Conservation (phyloP, 192 early-diverging fungal species). For the Mortierella antarctica region DNA sequence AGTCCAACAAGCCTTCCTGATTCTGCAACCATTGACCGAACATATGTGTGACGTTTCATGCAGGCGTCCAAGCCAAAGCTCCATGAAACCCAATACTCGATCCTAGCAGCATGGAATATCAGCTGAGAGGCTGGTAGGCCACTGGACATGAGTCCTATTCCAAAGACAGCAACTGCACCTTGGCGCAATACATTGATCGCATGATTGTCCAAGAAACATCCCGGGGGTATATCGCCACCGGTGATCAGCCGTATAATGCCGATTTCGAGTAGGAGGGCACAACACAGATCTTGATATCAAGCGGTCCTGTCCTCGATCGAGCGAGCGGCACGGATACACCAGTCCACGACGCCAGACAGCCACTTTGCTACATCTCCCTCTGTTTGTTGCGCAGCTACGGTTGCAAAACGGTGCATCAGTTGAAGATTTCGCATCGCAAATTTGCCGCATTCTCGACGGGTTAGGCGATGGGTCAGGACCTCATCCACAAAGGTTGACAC, state of each 20-base stretch:
- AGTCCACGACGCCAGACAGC: neutral
- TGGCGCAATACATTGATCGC: constrained; percentile 3
- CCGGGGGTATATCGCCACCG: neutral
- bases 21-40: neutral
- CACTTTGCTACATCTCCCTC: neutral
- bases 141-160: constrained; percentile 4
- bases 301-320: neutral
- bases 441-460: constrained; percentile 3
- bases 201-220: neutral
- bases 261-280: neutral
- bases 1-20: constrained; percentile 1
- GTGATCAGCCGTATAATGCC: neutral
- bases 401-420: constrained; percentile 1
- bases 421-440: constrained; percentile 3
- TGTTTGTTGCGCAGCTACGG: neutral
- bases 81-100: neutral
- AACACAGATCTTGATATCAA: constrained; percentile 1
- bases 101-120: neutral
- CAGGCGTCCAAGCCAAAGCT: neutral
- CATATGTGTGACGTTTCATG: neutral
- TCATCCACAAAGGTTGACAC: neutral
- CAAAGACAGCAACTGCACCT: constrained; percentile 4
- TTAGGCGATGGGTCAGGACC: constrained; percentile 3
- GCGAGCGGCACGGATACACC: constrained; percentile 2
- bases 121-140: constrained; percentile 1